A percentile compares a stretch with the other conserved stretches of the same genome.
Conservation (phyloP, 306 rosid genomes). For the Senna siamea region DNA sequence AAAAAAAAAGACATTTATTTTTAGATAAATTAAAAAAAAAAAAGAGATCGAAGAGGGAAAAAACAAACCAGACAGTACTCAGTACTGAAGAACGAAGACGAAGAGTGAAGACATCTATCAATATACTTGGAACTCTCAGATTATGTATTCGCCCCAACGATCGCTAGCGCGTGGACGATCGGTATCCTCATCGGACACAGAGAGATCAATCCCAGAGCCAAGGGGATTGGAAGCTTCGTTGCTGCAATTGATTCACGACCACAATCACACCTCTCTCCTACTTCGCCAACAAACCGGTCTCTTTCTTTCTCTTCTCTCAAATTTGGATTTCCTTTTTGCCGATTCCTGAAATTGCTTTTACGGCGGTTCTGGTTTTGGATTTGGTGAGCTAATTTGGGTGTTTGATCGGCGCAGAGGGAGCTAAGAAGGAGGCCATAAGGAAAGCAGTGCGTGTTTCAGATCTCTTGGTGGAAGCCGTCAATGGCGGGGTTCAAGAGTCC, state of each 20-base stretch:
- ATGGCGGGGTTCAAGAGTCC: conserved; percentile 74
- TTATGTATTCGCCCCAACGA: conserved; percentile 39
- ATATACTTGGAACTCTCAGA: background rate
- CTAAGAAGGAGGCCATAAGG: conserved; percentile 71
- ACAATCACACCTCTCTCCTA: conserved; percentile 54
- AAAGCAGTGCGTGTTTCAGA: conserved; percentile 66
- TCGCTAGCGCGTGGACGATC: conserved; percentile 41
- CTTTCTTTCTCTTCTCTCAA: background rate
- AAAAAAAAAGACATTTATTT: too few relatives aligned
- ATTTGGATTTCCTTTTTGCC: background rate
- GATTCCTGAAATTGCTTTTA: background rate
- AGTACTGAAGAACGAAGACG: too few relatives aligned
- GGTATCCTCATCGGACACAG: conserved; percentile 33
- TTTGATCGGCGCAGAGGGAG: conserved; percentile 53
- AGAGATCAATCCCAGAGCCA: conserved; percentile 35
- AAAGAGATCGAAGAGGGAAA: background rate
- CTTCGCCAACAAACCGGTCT: conserved; percentile 62
- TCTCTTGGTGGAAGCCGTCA: conserved; percentile 81
- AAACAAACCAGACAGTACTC: background rate
- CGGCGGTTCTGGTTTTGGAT: background rate
- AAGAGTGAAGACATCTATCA: background rate
- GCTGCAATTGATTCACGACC: conserved; percentile 54
- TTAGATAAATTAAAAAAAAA: too few relatives aligned
- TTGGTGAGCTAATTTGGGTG: background rate
- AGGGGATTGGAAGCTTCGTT: conserved; percentile 65